These are phyloP conservation scores for Boletus insuetus DNA, from an alignment of 768 basidiomycete genomes.

Conservation along the genomic window DNA sequence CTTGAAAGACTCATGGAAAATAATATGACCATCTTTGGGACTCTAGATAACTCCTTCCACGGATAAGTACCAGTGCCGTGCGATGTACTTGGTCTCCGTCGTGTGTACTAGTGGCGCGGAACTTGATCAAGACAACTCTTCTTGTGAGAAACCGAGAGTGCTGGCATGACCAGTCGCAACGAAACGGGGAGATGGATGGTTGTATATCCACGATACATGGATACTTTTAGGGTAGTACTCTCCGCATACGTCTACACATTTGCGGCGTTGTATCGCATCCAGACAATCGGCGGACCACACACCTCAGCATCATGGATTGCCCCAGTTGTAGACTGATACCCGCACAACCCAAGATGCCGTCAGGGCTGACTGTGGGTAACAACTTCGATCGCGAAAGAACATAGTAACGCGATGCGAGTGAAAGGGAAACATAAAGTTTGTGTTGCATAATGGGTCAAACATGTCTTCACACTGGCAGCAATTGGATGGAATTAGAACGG, in stretches of 20 bases:
- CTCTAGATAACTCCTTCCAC: background rate
- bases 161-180: background rate
- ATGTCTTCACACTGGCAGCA: too few relatives aligned
- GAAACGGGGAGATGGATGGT: background rate
- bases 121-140: background rate
- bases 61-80: too few relatives aligned
- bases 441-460: background rate
- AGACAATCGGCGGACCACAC: background rate
- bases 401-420: background rate
- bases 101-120: too few relatives aligned
- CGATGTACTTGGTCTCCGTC: too few relatives aligned
- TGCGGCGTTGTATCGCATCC: background rate
- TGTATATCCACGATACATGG: too few relatives aligned
- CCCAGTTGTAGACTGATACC: background rate
- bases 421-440: background rate
- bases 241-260: background rate
- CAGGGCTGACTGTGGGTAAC: background rate
- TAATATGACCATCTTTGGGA: background rate
- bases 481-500: too few relatives aligned
- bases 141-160: background rate
- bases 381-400: background rate
- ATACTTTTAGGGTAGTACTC: background rate
- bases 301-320: too few relatives aligned
- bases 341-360: slow-evolving; percentile 13
- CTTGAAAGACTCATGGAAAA: background rate